Conservation (phyloP, 345 rosid genomes). For the Turritis glabra region DNA sequence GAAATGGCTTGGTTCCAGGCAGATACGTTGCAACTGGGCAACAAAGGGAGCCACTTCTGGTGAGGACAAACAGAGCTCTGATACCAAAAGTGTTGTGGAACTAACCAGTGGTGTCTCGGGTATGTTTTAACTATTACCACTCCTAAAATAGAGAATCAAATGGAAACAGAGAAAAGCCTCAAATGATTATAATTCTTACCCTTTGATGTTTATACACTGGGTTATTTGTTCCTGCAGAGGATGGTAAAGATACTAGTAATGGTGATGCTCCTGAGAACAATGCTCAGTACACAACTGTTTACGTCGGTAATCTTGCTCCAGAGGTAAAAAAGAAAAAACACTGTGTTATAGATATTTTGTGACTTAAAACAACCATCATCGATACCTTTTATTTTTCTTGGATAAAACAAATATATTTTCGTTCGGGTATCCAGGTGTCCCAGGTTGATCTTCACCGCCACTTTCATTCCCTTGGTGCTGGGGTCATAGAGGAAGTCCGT, state of each 20-base stretch:
- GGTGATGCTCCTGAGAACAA: slow-evolving; percentile 52
- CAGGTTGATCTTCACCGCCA: slow-evolving; percentile 56
- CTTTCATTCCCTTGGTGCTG: slow-evolving; percentile 54
- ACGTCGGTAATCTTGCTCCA: slow-evolving; percentile 53
- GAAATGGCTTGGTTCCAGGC: slow-evolving; percentile 93
- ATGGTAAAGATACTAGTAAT: slow-evolving; percentile 40
- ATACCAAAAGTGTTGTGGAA: slow-evolving; percentile 79
- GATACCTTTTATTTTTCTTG: background rate
- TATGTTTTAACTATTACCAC: slow-evolving; percentile 32
- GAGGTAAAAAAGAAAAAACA: slow-evolving; percentile 35
- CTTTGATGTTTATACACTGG: background rate
- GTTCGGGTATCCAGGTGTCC: slow-evolving; percentile 37
- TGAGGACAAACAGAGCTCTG: slow-evolving; percentile 73
- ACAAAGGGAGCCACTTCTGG: slow-evolving; percentile 68
- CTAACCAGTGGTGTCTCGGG: slow-evolving; percentile 79
- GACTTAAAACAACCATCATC: background rate
- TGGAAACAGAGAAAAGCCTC: background rate
- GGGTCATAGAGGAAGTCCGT: slow-evolving; percentile 53
- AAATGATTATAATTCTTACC: background rate
- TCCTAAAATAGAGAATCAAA: background rate
- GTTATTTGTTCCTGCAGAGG: slow-evolving; percentile 34
- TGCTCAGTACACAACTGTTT: slow-evolving; percentile 53
- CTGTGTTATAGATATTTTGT: background rate
- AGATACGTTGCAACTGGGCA: slow-evolving; percentile 97
- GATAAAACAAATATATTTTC: background rate